phyloP scores from a whole-genome alignment of 2,329 filamentous ascomycete genomes.

The Gyromitra esculenta region DNA sequence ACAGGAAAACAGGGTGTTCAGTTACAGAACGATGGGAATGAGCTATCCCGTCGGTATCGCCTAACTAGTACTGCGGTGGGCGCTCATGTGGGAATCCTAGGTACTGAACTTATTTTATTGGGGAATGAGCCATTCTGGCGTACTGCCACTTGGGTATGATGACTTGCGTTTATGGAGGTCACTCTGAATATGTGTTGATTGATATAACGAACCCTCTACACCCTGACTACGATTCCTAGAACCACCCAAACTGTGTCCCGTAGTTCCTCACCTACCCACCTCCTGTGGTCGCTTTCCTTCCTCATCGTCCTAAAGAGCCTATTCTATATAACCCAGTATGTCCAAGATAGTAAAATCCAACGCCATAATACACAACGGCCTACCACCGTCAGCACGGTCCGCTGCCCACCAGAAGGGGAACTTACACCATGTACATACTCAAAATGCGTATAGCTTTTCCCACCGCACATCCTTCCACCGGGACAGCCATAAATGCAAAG shows the following conservation, averaged over 20 bases:
- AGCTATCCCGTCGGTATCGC: too few species aligned
- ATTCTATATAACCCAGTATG: not conserved
- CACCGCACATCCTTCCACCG: not conserved
- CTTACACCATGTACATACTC: constrained; percentile 11
- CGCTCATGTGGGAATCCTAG: too few species aligned
- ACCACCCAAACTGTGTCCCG: not conserved
- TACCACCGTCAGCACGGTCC: not conserved
- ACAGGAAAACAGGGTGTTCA: too few species aligned
- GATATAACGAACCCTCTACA: not conserved
- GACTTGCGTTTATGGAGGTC: not conserved
- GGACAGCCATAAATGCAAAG: constrained; percentile 1
- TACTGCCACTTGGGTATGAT: not conserved
- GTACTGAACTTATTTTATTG: not conserved
- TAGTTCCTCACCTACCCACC: not conserved
- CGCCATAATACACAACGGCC: constrained; percentile 3
- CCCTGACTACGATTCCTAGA: not conserved
- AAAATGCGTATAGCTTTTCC: not conserved
- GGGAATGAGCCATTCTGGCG: not conserved
- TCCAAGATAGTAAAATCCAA: not conserved
- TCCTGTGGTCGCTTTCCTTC: not conserved
- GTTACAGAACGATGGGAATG: too few species aligned
- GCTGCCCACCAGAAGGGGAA: not conserved
- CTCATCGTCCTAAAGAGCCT: not conserved
- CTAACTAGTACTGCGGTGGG: too few species aligned
- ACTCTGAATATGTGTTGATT: constrained; percentile 1